Conservation (phyloP, 768 basidiomycete species). For the Brasilioporus rufonigricans region DNA sequence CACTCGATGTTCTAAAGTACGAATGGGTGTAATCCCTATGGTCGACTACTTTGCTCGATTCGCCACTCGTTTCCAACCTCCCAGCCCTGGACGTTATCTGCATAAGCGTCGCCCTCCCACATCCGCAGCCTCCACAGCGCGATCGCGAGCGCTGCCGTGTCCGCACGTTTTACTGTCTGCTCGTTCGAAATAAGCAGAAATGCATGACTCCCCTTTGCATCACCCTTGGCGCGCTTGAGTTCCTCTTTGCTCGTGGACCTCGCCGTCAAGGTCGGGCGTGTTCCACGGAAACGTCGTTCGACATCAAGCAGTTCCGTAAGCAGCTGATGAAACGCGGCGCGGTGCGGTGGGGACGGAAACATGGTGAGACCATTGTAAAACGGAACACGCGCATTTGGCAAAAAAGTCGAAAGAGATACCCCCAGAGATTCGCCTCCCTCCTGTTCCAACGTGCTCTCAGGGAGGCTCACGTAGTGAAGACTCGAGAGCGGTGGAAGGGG, state of each 20-base stretch:
- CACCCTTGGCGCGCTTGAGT: constrained; percentile 17
- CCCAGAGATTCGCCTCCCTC: constrained; percentile 2
- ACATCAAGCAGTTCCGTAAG: constrained; percentile 47
- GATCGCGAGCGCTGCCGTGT: constrained; percentile 61
- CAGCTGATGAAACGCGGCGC: constrained; percentile 52
- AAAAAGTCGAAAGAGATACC: constrained; percentile 13
- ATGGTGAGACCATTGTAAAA: constrained; percentile 64
- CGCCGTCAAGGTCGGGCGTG: not conserved
- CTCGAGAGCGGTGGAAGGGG: constrained; percentile 29
- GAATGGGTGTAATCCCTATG: not conserved
- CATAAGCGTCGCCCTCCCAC: constrained; percentile 58
- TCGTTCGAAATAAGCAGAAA: constrained; percentile 60
- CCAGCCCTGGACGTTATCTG: constrained; percentile 32
- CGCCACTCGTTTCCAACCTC: constrained; percentile 32
- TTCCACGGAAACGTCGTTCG: constrained; percentile 38
- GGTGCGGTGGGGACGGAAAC: constrained; percentile 61
- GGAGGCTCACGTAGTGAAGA: constrained; percentile 7
- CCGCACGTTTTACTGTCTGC: constrained; percentile 49
- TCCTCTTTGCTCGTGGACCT: not conserved
- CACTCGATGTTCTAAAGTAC: not conserved
- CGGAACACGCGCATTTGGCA: constrained; percentile 46
- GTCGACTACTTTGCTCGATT: constrained; percentile 8
- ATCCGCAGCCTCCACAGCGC: constrained; percentile 79
- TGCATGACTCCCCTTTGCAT: constrained; percentile 61
- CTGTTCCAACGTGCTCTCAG: not conserved